These are phyloP conservation scores for Yamadazyma atlantica DNA, from an alignment of 1,139 yeast species.

Conservation along the genomic window DNA sequence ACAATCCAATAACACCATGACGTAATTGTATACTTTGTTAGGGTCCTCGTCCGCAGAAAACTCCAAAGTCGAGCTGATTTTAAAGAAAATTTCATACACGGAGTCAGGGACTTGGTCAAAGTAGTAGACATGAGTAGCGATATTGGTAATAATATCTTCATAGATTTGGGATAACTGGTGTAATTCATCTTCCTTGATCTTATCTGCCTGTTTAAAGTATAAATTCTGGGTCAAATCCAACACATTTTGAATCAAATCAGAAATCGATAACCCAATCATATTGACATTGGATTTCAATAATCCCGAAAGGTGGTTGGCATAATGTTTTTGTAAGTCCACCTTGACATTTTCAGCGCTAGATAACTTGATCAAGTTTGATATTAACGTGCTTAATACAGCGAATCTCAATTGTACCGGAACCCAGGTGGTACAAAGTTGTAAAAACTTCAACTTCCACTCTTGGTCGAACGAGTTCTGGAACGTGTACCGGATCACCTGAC, in stretches of 20 bases:
- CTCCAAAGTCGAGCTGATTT: conserved; percentile 35
- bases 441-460: conserved; percentile 55
- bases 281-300: conserved; percentile 77
- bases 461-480: conserved; percentile 21
- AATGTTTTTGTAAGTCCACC: conserved; percentile 42
- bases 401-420: conserved; percentile 89
- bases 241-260: conserved; percentile 71
- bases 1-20: conserved; percentile 32
- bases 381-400: conserved; percentile 52
- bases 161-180: conserved; percentile 29
- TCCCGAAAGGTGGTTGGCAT: conserved; percentile 59
- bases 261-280: conserved; percentile 86
- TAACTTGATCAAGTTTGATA: conserved; percentile 27
- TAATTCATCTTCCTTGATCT: conserved; percentile 22
- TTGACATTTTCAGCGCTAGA: conserved; percentile 23
- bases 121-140: conserved; percentile 73
- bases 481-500: conserved; percentile 39
- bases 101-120: conserved; percentile 81
- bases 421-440: conserved; percentile 71
- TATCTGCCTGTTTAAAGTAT: conserved; percentile 24
- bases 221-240: conserved; percentile 57
- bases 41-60: conserved; percentile 17
- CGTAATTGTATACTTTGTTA: conserved; percentile 22
- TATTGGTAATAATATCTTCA: conserved; percentile 55
- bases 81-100: conserved; percentile 52